A percentile compares a stretch with the other conserved stretches of the same genome.
Conservation (phyloP, 2,329 filamentous ascomycete genomes). For the Apiospora marii region DNA sequence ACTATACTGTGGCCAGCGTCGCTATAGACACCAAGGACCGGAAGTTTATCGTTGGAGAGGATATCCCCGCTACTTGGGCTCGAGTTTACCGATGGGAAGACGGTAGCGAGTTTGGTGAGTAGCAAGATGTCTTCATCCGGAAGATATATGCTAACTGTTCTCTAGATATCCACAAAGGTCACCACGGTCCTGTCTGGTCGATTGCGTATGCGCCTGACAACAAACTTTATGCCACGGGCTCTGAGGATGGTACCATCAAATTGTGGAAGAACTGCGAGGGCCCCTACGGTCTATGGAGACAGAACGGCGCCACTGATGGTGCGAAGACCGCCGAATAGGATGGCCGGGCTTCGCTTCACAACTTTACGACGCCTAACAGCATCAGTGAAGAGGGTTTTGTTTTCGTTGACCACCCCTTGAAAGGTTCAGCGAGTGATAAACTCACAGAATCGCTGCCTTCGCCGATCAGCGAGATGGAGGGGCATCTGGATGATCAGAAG, state of each 20-base stretch:
- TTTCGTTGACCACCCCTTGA: not conserved
- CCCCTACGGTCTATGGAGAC: conserved; percentile 68
- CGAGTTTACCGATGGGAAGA: conserved; percentile 90
- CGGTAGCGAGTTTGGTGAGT: conserved; percentile 76
- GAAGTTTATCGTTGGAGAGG: conserved; percentile 89
- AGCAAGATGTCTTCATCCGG: conserved; percentile 4
- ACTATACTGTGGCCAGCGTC: conserved; percentile 89
- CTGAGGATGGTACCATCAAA: conserved; percentile 97
- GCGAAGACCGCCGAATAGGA: conserved; percentile 48
- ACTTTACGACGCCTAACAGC: not conserved
- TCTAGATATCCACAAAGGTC: conserved; percentile 89
- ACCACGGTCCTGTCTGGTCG: conserved; percentile 97
- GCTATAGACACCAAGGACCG: conserved; percentile 82
- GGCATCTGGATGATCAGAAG: not conserved
- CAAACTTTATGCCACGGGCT: conserved; percentile 94
- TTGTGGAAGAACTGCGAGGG: conserved; percentile 79
- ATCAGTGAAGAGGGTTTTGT: not conserved
- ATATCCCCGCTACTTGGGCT: conserved; percentile 92
- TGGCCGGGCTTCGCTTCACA: conserved; percentile 32
- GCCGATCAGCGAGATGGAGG: not conserved
- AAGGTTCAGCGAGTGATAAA: not conserved
- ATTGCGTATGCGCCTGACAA: conserved; percentile 94
- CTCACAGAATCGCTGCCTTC: not conserved
- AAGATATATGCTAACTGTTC: not conserved
- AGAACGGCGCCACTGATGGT: conserved; percentile 35